Base-by-base conservation (phyloP, 1,284 basidiomycete genomes). In the Ustilago sp. region DNA sequence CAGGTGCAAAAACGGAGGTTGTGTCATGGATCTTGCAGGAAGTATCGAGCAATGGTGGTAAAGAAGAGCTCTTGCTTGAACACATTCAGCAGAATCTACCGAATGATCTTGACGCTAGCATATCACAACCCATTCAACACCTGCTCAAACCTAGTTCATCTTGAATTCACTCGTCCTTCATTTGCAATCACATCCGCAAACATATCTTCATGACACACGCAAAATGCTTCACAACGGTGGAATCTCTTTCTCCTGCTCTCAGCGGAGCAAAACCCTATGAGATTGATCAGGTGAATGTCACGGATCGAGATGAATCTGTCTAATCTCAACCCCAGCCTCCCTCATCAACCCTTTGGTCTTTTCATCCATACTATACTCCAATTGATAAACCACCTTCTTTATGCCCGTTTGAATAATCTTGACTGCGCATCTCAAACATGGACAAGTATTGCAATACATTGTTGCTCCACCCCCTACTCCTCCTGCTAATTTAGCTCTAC, bases 361-460 rank as follows among this genome's bases (percentile, higher is more conserved):
- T 17, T 88, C 91, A 82, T 87, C 95, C 77, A 84, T 80, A 31
- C 69, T 75, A 87, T 99, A 99, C 68, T 92, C 92, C 62, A 98
- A 88, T 86, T 96, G 96, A 86, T 99, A 99, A 6, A 99, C 93
- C 9, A 99, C 96, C 77, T 93, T 92, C 68, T 90, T 91, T 15
- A 99, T 92, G 4, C 96, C 96, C 50, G 92, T 93, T 85, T 99
- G 96, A 31, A 95, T 94, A 77, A 99, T 98, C 86, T 99, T 99
- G 86, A 98, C 92, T 0, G 95, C 94, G 85, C 97, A 99, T 74
- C 91, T 91, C 9, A 99, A 88, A 86, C 97, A 99, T 0, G 97
- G 97, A 83, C 97, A 98, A 87, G 90, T 91, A 70, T 91, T 91
- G 87, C 96, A 99, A 86, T 99, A 99, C 28, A 99, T 87, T 9